Evolutionary conservation across 2,329 filamentous ascomycete species (phyloP).

Genomic region (Xylariaceae sp.): DNA sequence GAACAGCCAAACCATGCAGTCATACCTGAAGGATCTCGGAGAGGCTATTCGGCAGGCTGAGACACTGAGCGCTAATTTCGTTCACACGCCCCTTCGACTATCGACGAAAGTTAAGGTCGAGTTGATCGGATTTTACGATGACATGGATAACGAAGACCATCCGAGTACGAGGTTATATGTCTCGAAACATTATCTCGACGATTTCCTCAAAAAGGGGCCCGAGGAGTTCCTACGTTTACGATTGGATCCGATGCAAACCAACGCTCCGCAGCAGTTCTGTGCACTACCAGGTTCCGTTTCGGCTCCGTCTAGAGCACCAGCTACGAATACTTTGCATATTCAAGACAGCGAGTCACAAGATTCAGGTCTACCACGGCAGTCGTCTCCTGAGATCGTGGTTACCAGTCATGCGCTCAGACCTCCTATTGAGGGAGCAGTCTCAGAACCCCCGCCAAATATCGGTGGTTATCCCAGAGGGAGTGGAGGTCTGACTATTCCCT

Average conservation of each 20-base stretch:
- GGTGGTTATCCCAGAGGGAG: conserved; percentile 17
- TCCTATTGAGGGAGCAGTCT: conserved; percentile 22
- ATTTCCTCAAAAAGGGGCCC: conserved; percentile 53
- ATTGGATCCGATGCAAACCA: conserved; percentile 35
- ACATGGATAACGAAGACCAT: conserved; percentile 36
- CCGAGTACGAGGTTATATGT: conserved; percentile 47
- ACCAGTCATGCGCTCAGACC: conserved; percentile 30
- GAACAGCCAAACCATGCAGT: conserved; percentile 44
- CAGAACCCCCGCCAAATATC: conserved; percentile 20
- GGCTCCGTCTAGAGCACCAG: conserved; percentile 9
- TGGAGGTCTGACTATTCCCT: conserved; percentile 33
- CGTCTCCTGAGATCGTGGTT: conserved; percentile 37
- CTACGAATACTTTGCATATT: conserved; percentile 28
- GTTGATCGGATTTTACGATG: conserved; percentile 56
- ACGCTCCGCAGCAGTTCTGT: conserved; percentile 17
- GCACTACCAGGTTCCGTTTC: conserved; percentile 10
- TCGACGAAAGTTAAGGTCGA: conserved; percentile 53
- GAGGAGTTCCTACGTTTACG: conserved; percentile 51
- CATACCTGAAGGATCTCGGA: conserved; percentile 36
- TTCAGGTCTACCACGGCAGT: conserved; percentile 7
- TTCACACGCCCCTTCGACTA: conserved; percentile 44
- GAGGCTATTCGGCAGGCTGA: conserved; percentile 36
- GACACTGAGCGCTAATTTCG: conserved; percentile 31
- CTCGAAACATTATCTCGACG: conserved; percentile 44
- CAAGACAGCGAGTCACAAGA: conserved; percentile 14